Conservation (phyloP, 2,329 filamentous ascomycete genomes). For the Ophidiomyces ophidiicola region DNA sequence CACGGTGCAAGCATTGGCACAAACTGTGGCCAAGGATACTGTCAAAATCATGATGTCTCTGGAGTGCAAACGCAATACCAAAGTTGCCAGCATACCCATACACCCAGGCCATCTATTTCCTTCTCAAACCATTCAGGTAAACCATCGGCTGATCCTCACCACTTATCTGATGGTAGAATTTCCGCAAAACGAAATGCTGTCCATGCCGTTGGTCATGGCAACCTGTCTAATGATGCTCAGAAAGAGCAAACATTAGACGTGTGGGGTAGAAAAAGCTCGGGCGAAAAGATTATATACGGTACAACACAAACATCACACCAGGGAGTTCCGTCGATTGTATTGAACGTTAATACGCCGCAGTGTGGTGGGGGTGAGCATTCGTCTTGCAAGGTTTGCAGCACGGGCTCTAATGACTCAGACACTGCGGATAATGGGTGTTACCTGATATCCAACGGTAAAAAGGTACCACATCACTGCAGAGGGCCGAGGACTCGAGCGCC, state of each 20-base stretch:
- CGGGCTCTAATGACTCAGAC: neutral
- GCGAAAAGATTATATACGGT: neutral
- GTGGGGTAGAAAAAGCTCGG: neutral
- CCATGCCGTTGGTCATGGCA: no score
- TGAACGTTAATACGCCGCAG: conserved; percentile 14
- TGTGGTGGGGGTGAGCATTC: conserved; percentile 4
- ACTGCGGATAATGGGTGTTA: conserved; percentile 13
- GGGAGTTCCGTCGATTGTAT: conserved; percentile 14
- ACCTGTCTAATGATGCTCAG: neutral
- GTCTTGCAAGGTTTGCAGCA: conserved; percentile 3
- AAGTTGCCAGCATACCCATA: no score
- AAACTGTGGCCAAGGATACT: neutral
- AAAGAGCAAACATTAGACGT: neutral
- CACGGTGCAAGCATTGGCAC: neutral
- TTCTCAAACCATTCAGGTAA: no score
- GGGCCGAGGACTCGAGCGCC: conserved; percentile 3
- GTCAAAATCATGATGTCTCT: neutral
- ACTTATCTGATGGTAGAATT: no score
- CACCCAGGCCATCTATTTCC: no score
- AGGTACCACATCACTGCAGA: conserved; percentile 9
- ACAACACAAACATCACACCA: neutral
- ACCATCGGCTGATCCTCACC: no score
- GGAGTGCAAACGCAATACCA: no score
- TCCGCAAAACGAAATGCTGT: no score
- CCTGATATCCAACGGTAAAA: conserved; percentile 14